Percentiles rank a stretch among this genome's conserved stretches.
Conservation (phyloP, 1,284 basidiomycete species). For the Clitocybe nebularis region DNA sequence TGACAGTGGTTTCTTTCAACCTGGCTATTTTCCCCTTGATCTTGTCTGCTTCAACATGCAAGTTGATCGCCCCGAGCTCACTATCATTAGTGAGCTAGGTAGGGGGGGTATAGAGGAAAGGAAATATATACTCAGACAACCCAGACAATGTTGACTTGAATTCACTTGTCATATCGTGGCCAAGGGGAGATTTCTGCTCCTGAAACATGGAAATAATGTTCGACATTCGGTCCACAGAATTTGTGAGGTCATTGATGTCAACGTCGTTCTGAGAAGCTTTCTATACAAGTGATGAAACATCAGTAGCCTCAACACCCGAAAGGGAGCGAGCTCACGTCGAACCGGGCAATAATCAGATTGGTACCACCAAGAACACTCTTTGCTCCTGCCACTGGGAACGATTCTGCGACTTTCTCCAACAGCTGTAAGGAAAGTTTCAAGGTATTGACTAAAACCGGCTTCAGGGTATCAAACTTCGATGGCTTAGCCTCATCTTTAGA, state of each 20-base stretch:
- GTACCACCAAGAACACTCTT: constrained; percentile 2
- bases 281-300: not conserved
- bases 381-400: constrained; percentile 4
- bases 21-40: not conserved
- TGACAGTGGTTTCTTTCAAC: not conserved
- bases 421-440: constrained; percentile 5
- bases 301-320: not conserved
- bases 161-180: constrained; percentile 2
- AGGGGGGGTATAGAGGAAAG: not conserved
- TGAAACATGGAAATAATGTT: constrained; percentile 2
- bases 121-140: constrained; percentile 1
- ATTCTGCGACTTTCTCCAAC: constrained; percentile 6
- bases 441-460: too few relatives aligned
- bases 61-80: not conserved
- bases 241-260: constrained; percentile 1
- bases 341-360: constrained; percentile 3
- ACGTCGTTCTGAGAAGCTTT: constrained; percentile 2
- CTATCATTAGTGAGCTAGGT: not conserved
- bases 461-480: too few relatives aligned
- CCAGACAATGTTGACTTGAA: not conserved
- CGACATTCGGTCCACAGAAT: not conserved
- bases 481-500: too few relatives aligned
- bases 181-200: not conserved
- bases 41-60: too few relatives aligned
- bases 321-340: constrained; percentile 2